phyloP scores from a whole-genome alignment of 495 filamentous ascomycete genomes.

The Aspergillus carlsbadensis region DNA sequence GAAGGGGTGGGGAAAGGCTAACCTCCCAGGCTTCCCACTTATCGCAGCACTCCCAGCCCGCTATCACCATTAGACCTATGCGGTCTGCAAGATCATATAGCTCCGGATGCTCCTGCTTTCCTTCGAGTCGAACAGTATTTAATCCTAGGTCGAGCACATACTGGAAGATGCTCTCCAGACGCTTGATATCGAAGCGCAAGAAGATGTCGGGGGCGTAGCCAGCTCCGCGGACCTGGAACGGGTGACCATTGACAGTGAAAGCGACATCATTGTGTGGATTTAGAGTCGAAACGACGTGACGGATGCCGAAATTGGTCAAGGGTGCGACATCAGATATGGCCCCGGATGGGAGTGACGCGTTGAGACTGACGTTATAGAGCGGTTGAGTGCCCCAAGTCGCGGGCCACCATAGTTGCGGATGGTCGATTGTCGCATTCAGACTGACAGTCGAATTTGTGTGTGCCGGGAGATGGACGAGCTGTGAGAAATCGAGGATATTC shows the following conservation, averaged over 20 bases:
- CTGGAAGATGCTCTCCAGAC: conserved; percentile 44
- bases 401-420: conserved; percentile 76
- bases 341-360: conserved; percentile 28
- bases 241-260: conserved; percentile 55
- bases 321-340: conserved; percentile 41
- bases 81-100: conserved; percentile 57
- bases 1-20: conserved; percentile 1
- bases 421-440: conserved; percentile 37
- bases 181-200: conserved; percentile 50
- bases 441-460: conserved; percentile 38
- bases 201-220: conserved; percentile 64
- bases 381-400: conserved; percentile 72
- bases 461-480: conserved; percentile 37
- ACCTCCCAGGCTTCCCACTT: conserved; percentile 66
- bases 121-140: conserved; percentile 63
- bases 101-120: conserved; percentile 62
- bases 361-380: conserved; percentile 57
- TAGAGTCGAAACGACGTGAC: conserved; percentile 49
- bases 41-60: conserved; percentile 69
- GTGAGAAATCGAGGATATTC: conserved; percentile 19
- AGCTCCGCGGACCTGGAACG: conserved; percentile 59
- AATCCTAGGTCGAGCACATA: conserved; percentile 59
- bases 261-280: conserved; percentile 53
- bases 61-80: conserved; percentile 60
- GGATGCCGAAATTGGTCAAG: conserved; percentile 51